These are phyloP conservation scores for Celoporthe dispersa DNA, from an alignment of 2,329 filamentous ascomycete genomes.

Conservation along the genomic window DNA sequence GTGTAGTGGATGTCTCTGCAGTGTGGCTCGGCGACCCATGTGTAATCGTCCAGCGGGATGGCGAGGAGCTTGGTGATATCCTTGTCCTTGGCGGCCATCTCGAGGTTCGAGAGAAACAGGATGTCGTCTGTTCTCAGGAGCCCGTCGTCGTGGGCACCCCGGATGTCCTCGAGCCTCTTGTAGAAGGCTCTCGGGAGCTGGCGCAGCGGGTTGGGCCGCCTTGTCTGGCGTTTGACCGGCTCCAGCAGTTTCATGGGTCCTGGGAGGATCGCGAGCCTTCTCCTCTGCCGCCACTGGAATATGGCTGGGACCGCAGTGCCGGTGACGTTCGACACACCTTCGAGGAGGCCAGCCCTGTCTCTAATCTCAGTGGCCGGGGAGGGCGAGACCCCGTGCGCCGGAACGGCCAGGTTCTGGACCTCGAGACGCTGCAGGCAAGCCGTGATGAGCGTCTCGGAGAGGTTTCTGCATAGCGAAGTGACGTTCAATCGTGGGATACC, in stretches of 20 bases:
- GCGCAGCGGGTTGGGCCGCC: slow-evolving; percentile 16
- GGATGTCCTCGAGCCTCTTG: slow-evolving; percentile 7
- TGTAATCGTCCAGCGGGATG: slow-evolving; percentile 21
- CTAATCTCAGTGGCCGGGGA: slow-evolving; percentile 10
- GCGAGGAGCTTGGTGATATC: slow-evolving; percentile 28
- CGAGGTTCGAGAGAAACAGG: slow-evolving; percentile 16
- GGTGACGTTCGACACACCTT: slow-evolving; percentile 22
- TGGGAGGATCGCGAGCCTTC: background rate
- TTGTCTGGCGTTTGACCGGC: slow-evolving; percentile 11
- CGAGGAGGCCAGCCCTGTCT: slow-evolving; percentile 20
- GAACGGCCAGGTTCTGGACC: slow-evolving; percentile 9
- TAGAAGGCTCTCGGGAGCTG: slow-evolving; percentile 17
- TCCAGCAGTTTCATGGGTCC: slow-evolving; percentile 16
- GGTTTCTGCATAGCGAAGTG: slow-evolving; percentile 25
- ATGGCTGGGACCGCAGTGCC: slow-evolving; percentile 25
- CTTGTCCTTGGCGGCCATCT: slow-evolving; percentile 27
- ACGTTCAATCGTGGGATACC: slow-evolving; percentile 14
- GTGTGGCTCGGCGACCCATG: slow-evolving; percentile 24
- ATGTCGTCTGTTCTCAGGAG: slow-evolving; percentile 14
- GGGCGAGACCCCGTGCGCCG: slow-evolving; percentile 14
- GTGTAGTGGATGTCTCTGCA: slow-evolving; percentile 25
- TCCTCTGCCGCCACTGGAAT: slow-evolving; percentile 27
- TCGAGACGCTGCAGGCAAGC: slow-evolving; percentile 18
- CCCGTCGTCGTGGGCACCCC: background rate
- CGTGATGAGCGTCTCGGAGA: slow-evolving; percentile 26